These are phyloP conservation scores for Fusarium sp. DNA, from an alignment of 2,329 filamentous ascomycete genomes.

Conservation along the genomic window DNA sequence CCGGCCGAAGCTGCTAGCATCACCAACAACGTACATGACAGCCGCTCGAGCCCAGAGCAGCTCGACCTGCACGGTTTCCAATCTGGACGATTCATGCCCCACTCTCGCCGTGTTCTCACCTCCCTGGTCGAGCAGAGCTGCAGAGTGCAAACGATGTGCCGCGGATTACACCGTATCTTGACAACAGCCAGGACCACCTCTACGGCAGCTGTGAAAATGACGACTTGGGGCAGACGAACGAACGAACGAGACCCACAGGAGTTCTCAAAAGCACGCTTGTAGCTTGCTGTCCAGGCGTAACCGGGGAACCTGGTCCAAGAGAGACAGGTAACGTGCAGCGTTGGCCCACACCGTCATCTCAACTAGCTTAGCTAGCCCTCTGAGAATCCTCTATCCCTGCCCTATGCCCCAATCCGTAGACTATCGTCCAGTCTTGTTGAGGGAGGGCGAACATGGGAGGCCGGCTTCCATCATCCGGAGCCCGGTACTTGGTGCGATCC, in stretches of 20 bases:
- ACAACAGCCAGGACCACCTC: background rate
- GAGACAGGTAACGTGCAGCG: conserved; percentile 1
- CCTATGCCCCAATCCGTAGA: conserved; percentile 16
- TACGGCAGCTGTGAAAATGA: background rate
- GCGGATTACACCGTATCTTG: background rate
- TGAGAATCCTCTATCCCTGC: conserved; percentile 22
- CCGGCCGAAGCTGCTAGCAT: background rate
- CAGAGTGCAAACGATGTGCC: conserved; percentile 2
- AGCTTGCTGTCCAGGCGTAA: conserved; percentile 2
- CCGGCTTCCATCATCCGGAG: conserved; percentile 20
- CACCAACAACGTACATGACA: conserved; percentile 23
- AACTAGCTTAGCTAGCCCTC: background rate
- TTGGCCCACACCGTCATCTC: conserved; percentile 6
- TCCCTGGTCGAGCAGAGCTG: background rate
- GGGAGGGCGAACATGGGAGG: background rate
- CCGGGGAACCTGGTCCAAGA: conserved; percentile 19
- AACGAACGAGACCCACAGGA: conserved; percentile 1
- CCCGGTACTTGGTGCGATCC: conserved; percentile 35
- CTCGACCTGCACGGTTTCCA: conserved; percentile 18
- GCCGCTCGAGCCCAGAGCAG: background rate
- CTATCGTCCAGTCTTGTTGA: conserved; percentile 17
- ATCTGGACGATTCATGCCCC: conserved; percentile 5
- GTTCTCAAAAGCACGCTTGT: background rate
- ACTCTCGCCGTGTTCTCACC: background rate
- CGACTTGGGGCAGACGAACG: background rate